These are phyloP conservation scores for Nicotiana rustica DNA, from an alignment of 305 asterid genomes.

Conservation along the genomic window DNA sequence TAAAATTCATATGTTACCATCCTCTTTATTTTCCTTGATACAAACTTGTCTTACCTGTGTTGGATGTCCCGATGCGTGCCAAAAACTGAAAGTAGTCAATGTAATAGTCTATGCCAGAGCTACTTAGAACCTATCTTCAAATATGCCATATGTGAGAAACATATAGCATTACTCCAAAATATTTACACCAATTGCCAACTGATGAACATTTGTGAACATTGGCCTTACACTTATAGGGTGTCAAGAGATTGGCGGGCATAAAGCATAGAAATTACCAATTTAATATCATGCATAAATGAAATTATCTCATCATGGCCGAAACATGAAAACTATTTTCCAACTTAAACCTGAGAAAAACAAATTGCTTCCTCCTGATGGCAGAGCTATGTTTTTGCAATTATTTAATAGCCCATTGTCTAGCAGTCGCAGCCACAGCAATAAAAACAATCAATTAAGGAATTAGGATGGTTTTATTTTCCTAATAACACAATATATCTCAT, in stretches of 20 bases:
- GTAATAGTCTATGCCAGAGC: conserved; percentile 5
- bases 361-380: neutral
- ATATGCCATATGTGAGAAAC: conserved; percentile 19
- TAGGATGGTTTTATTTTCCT: neutral
- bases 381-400: neutral
- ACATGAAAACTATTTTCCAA: neutral
- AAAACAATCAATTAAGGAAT: conserved; percentile 23
- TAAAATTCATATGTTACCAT: neutral
- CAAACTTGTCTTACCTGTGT: neutral
- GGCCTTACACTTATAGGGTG: neutral
- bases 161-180: neutral
- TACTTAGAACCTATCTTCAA: conserved; percentile 3
- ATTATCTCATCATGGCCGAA: neutral
- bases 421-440: conserved; percentile 6
- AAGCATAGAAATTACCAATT: conserved; percentile 20
- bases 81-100: neutral
- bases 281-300: neutral
- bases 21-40: conserved; percentile 25
- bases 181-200: conserved; percentile 24
- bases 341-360: conserved; percentile 26
- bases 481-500: conserved; percentile 1
- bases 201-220: conserved; percentile 13
- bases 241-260: neutral
- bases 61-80: neutral
- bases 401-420: conserved; percentile 16